These are phyloP conservation scores for Kalmusia sp. DNA, from an alignment of 2,329 filamentous ascomycete genomes.

Conservation along the genomic window DNA sequence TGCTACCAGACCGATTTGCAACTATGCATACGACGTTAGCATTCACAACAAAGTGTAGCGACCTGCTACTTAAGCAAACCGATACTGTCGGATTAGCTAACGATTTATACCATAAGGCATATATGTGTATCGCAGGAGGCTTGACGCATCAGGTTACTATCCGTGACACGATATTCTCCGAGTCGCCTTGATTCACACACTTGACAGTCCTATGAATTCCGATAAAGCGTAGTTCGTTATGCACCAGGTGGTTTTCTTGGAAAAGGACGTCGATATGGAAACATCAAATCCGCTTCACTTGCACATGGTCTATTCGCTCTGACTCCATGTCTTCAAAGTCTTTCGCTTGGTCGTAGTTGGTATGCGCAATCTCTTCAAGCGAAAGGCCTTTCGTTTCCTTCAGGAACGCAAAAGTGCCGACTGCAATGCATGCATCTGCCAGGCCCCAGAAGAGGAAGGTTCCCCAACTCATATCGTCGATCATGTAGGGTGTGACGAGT, in stretches of 20 bases:
- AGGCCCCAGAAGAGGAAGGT: constrained; percentile 56
- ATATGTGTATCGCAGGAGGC: too few relatives aligned
- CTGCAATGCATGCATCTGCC: constrained; percentile 53
- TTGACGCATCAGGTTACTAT: too few relatives aligned
- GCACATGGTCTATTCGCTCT: not conserved
- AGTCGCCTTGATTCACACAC: too few relatives aligned
- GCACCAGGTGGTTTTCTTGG: too few relatives aligned
- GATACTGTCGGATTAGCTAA: too few relatives aligned
- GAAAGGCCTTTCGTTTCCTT: constrained; percentile 46
- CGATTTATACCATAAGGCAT: too few relatives aligned
- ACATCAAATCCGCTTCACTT: not conserved
- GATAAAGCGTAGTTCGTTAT: too few relatives aligned
- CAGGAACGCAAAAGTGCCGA: constrained; percentile 47
- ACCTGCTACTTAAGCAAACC: too few relatives aligned
- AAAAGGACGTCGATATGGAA: not conserved
- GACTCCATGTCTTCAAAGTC: constrained; percentile 11
- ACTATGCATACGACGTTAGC: too few relatives aligned
- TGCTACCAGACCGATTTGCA: too few relatives aligned
- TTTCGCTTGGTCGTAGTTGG: constrained; percentile 11
- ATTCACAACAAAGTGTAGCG: not conserved
- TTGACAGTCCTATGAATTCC: too few relatives aligned
- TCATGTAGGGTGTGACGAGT: constrained; percentile 59
- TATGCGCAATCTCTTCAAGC: constrained; percentile 44
- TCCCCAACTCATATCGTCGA: constrained; percentile 55
- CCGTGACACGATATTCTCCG: too few relatives aligned